A percentile compares a stretch with the other conserved stretches of the same genome.
phyloP scores from a whole-genome alignment of 2,329 filamentous ascomycete species.

The Sclerotinia borealis region DNA sequence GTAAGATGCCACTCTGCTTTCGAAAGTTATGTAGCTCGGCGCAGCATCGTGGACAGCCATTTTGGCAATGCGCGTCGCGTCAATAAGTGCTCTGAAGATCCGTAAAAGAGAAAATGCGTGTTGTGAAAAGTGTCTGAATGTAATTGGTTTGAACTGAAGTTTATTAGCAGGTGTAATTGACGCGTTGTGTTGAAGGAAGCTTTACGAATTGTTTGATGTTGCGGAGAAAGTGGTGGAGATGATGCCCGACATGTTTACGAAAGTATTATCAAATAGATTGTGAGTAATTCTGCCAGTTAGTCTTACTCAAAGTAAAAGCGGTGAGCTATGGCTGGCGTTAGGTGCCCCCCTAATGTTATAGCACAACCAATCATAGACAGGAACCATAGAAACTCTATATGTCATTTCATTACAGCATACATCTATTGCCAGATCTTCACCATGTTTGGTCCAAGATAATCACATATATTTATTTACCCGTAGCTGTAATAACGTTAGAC shows the following conservation, averaged over 20 bases:
- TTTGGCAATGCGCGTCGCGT: constrained; percentile 13
- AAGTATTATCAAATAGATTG: constrained; percentile 4
- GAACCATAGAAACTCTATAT: neutral
- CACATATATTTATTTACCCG: too few relatives aligned
- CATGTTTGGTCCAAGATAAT: too few relatives aligned
- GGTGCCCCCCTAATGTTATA: neutral
- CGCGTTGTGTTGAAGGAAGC: neutral
- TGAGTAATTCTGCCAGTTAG: neutral
- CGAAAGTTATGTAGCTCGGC: constrained; percentile 55
- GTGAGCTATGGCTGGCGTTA: neutral
- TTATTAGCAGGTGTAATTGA: neutral
- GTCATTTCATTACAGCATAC: too few relatives aligned
- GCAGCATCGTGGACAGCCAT: constrained; percentile 30
- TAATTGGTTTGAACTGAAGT: neutral
- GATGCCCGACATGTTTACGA: neutral
- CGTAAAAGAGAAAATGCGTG: too few relatives aligned
- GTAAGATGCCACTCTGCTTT: constrained; percentile 78
- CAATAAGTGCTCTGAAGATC: neutral
- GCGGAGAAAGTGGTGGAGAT: neutral
- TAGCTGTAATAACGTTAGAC: too few relatives aligned
- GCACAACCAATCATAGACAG: neutral
- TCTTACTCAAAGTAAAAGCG: neutral
- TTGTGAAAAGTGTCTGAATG: neutral
- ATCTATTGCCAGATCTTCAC: too few relatives aligned
- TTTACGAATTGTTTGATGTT: neutral